Conservation (phyloP, 139 green algal genomes). For the Coccomyxa sp. region DNA sequence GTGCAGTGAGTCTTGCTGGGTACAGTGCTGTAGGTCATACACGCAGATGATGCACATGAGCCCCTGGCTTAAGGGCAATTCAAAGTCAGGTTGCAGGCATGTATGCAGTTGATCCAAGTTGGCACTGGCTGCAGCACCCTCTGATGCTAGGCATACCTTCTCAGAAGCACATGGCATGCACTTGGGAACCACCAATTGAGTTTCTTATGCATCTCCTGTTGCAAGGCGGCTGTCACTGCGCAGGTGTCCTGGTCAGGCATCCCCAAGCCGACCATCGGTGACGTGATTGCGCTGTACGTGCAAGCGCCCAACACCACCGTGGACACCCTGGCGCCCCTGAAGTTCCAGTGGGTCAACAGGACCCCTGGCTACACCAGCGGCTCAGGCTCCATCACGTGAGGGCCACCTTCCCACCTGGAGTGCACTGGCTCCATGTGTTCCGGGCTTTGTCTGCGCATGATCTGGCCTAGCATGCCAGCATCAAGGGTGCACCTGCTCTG, state of each 20-base stretch:
- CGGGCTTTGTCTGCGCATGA: neutral
- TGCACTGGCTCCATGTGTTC: constrained; percentile 38
- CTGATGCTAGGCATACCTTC: no score
- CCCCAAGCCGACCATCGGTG: neutral
- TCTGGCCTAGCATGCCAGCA: neutral
- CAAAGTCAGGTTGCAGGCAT: no score
- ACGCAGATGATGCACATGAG: no score
- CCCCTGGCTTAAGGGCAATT: no score
- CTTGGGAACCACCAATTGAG: no score
- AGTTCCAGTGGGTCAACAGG: neutral
- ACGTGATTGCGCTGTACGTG: constrained; percentile 9
- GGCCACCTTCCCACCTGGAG: constrained; percentile 27
- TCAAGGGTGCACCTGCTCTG: neutral
- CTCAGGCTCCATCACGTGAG: constrained; percentile 51
- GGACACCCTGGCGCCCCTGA: neutral
- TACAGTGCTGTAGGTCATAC: no score
- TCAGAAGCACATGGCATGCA: no score
- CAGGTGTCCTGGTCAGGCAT: constrained; percentile 3
- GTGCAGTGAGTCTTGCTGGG: no score
- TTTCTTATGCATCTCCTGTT: no score
- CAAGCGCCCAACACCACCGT: neutral
- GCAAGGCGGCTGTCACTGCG: neutral
- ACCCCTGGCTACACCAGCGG: neutral
- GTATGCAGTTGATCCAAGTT: no score
- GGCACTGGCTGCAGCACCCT: no score